Conservation (phyloP, 2,329 filamentous ascomycete genomes). For the Aureobasidium sp. region DNA sequence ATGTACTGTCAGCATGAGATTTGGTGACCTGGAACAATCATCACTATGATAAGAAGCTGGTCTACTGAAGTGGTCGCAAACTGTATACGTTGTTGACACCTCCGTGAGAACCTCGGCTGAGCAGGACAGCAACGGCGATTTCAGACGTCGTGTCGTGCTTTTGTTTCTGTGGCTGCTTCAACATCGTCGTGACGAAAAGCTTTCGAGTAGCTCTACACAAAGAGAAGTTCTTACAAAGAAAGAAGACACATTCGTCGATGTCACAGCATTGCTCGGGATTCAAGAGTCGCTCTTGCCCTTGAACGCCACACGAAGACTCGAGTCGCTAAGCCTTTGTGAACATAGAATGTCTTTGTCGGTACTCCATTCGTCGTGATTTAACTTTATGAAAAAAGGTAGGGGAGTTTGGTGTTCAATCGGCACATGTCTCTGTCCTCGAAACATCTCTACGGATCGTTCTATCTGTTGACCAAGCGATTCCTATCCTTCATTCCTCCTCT, state of each 20-base stretch:
- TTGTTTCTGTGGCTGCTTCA: no score
- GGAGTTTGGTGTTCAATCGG: not conserved
- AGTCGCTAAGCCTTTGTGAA: no score
- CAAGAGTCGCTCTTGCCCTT: not conserved
- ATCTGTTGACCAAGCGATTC: not conserved
- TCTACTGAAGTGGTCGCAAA: no score
- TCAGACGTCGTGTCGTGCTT: no score
- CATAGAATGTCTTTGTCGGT: not conserved
- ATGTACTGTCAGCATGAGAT: no score
- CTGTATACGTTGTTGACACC: no score
- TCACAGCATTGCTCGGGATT: not conserved
- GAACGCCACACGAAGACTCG: no score
- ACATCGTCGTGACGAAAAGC: no score
- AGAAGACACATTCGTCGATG: not conserved
- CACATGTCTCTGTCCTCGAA: not conserved
- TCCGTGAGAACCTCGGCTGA: no score
- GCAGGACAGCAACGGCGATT: no score
- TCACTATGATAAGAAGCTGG: no score
- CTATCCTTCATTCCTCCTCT: not conserved
- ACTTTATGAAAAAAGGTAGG: not conserved
- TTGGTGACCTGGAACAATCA: no score
- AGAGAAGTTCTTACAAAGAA: not conserved
- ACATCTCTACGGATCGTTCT: not conserved
- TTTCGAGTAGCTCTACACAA: not conserved
- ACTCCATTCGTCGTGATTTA: not conserved